phyloP scores from a whole-genome alignment of 768 basidiomycete genomes.

The Guyanaporus albipodus region DNA sequence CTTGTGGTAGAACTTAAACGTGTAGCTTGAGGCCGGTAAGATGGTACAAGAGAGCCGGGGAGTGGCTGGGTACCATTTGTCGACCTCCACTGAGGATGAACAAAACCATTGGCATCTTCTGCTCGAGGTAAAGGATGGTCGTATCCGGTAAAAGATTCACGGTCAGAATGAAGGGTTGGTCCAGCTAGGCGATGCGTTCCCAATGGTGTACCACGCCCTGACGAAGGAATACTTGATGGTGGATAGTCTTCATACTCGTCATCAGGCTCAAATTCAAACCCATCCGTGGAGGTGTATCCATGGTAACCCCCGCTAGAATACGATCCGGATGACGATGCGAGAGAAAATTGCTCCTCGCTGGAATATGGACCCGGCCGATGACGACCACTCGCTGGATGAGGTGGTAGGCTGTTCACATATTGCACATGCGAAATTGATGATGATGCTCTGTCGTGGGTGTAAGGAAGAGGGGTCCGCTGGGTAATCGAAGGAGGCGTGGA shows the following conservation, averaged over 20 bases:
- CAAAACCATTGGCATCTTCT: conserved; percentile 60
- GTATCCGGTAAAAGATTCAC: conserved; percentile 43
- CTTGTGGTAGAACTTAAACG: conserved; percentile 47
- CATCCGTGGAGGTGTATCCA: conserved; percentile 54
- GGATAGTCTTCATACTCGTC: conserved; percentile 80
- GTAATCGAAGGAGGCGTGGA: conserved; percentile 33
- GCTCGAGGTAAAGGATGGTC: conserved; percentile 65
- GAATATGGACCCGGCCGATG: conserved; percentile 35
- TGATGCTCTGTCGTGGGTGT: conserved; percentile 36
- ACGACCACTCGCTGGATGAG: conserved; percentile 34
- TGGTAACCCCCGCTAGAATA: conserved; percentile 20
- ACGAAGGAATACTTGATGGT: conserved; percentile 41
- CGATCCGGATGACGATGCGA: conserved; percentile 30
- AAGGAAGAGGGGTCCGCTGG: conserved; percentile 34
- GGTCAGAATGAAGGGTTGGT: conserved; percentile 57
- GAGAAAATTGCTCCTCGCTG: conserved; percentile 37
- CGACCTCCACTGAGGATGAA: conserved; percentile 62
- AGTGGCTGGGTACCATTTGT: conserved; percentile 42
- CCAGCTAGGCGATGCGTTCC: conserved; percentile 54
- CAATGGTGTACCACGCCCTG: conserved; percentile 74
- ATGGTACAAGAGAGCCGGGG: conserved; percentile 18
- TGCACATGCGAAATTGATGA: conserved; percentile 31
- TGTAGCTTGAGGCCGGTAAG: conserved; percentile 41
- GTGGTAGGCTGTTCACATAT: conserved; percentile 31
- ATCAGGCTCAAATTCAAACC: conserved; percentile 70